These are phyloP conservation scores for Petunia secreta DNA, from an alignment of 257 asterid species.

Conservation along the genomic window DNA sequence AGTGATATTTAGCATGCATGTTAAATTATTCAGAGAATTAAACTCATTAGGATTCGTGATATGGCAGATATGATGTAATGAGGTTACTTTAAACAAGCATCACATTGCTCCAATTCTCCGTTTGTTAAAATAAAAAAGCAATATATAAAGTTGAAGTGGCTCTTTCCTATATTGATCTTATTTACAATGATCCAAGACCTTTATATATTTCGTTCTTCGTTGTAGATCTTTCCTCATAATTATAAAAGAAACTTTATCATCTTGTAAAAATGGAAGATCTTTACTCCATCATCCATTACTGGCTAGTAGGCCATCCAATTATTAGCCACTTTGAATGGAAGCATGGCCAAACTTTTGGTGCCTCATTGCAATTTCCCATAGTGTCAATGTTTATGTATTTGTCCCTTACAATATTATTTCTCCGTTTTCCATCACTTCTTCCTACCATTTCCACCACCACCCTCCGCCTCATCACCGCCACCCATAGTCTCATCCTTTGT, in stretches of 20 bases:
- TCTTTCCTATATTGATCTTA: too few relatives aligned
- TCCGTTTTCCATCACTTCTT: conserved; percentile 34
- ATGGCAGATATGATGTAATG: too few relatives aligned
- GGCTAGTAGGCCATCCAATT: conserved; percentile 70
- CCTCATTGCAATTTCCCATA: conserved; percentile 56
- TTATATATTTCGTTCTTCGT: not conserved
- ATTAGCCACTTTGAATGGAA: conserved; percentile 71
- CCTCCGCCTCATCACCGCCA: conserved; percentile 72
- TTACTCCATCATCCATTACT: conserved; percentile 48
- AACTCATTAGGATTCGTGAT: too few relatives aligned
- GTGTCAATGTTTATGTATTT: conserved; percentile 62
- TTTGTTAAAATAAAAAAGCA: too few relatives aligned
- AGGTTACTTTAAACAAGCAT: too few relatives aligned
- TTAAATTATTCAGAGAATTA: too few relatives aligned
- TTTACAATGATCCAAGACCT: not conserved
- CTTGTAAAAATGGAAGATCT: conserved; percentile 43
- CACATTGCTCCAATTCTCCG: too few relatives aligned
- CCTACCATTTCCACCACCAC: conserved; percentile 46
- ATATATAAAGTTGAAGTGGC: too few relatives aligned
- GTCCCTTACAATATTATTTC: conserved; percentile 53
- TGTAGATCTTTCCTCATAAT: not conserved
- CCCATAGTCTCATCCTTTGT: conserved; percentile 70
- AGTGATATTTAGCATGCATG: too few relatives aligned
- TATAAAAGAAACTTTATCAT: not conserved
- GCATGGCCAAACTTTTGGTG: conserved; percentile 57